Percentiles rank a stretch among this genome's conserved stretches.
phyloP scores from a whole-genome alignment of 768 basidiomycete genomes.

The Fomitopsis serialis region DNA sequence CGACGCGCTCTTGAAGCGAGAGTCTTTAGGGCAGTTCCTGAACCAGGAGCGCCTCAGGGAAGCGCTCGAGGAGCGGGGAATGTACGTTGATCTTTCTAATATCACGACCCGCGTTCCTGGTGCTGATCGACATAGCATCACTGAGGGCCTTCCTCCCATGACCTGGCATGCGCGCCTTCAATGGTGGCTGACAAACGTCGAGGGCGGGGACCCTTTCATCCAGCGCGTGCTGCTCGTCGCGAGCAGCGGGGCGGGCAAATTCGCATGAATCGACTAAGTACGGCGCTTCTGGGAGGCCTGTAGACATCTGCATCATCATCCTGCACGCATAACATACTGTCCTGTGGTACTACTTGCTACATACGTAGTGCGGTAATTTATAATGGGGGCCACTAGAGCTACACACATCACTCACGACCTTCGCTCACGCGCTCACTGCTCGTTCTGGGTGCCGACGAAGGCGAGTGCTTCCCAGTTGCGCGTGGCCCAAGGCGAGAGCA shows the following conservation, averaged over 20 bases:
- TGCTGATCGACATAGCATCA: conserved; percentile 24
- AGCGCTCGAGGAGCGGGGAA: conserved; percentile 70
- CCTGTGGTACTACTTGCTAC: background rate
- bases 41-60: conserved; percentile 52
- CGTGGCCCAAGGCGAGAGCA: conserved; percentile 50
- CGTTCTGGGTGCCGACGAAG: background rate
- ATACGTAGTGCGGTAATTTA: conserved; percentile 2
- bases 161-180: conserved; percentile 45
- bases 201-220: conserved; percentile 35
- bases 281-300: background rate
- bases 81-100: conserved; percentile 36
- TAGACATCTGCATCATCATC: background rate
- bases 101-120: background rate
- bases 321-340: background rate
- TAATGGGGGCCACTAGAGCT: background rate
- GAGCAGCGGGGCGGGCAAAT: conserved; percentile 24
- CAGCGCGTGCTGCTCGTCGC: conserved; percentile 49
- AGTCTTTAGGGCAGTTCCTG: conserved; percentile 39
- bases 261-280: background rate
- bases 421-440: background rate
- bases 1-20: conserved; percentile 54
- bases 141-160: conserved; percentile 33
- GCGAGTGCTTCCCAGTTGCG: conserved; percentile 55
- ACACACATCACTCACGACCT: background rate
- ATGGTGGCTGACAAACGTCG: conserved; percentile 53